A percentile compares a stretch with the other conserved stretches of the same genome.
phyloP scores from a whole-genome alignment of 495 filamentous ascomycete species.

The Trichoderma reesei region DNA sequence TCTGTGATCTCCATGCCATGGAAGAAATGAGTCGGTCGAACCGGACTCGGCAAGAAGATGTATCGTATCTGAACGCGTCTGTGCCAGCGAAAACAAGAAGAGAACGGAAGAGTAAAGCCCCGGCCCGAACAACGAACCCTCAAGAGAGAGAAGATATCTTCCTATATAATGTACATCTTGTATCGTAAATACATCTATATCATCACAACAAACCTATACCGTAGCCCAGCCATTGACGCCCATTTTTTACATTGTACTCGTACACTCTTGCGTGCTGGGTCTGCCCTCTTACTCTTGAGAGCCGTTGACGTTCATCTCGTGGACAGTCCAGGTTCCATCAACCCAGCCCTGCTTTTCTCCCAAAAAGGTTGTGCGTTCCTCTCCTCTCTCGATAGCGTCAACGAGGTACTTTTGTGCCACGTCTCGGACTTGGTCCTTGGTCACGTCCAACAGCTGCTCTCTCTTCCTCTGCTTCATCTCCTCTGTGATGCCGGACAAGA shows the following conservation, averaged over 20 bases:
- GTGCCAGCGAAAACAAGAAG: not conserved
- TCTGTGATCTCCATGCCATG: slow-evolving; percentile 40
- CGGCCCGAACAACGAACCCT: slow-evolving; percentile 1
- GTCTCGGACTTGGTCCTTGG: slow-evolving; percentile 64
- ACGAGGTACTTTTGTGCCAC: slow-evolving; percentile 77
- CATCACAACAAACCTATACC: slow-evolving; percentile 11
- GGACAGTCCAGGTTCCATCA: slow-evolving; percentile 40
- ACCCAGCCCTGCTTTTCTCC: slow-evolving; percentile 80
- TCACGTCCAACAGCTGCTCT: slow-evolving; percentile 82
- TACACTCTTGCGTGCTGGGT: slow-evolving; percentile 7
- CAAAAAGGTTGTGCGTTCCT: slow-evolving; percentile 57
- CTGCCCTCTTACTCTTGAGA: slow-evolving; percentile 14
- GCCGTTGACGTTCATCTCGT: slow-evolving; percentile 41
- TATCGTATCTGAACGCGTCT: slow-evolving; percentile 42
- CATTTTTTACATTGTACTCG: slow-evolving; percentile 15
- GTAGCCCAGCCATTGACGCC: not conserved
- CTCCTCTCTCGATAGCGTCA: slow-evolving; percentile 45
- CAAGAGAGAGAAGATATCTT: not conserved
- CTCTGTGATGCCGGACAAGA: slow-evolving; percentile 73
- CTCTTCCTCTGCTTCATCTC: slow-evolving; percentile 84
- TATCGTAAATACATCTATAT: slow-evolving; percentile 12
- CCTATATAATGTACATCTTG: slow-evolving; percentile 28
- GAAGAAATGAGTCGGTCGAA: slow-evolving; percentile 13
- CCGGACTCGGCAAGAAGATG: slow-evolving; percentile 30
- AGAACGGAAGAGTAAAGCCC: not conserved